phyloP scores from a whole-genome alignment of 805 yeast species.

The Candida railenensis region DNA sequence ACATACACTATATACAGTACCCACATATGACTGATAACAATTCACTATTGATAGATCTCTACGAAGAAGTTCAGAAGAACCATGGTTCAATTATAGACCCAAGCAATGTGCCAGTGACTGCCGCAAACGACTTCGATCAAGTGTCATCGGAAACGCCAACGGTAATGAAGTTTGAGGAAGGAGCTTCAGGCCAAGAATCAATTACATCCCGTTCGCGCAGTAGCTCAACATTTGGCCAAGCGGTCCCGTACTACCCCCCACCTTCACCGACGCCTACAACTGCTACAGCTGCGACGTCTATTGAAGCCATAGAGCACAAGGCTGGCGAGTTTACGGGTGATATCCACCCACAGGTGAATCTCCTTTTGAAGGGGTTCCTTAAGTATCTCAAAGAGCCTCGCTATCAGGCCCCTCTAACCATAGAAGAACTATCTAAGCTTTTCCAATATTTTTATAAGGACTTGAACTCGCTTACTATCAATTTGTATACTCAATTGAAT shows the following conservation, averaged over 20 bases:
- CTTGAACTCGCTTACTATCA: slow-evolving; percentile 30
- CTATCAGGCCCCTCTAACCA: slow-evolving; percentile 39
- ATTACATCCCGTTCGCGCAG: neutral
- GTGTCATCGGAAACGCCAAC: neutral
- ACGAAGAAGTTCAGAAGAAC: slow-evolving; percentile 1
- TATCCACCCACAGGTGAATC: slow-evolving; percentile 26
- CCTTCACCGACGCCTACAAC: neutral
- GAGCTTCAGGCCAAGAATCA: too few species aligned
- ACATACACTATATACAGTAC: neutral
- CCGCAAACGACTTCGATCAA: neutral
- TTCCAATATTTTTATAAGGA: slow-evolving; percentile 39
- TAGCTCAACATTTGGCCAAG: neutral
- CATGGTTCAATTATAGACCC: neutral
- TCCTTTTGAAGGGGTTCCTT: slow-evolving; percentile 26
- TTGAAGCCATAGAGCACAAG: neutral
- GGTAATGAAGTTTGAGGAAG: neutral
- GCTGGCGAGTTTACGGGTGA: neutral
- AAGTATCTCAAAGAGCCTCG: slow-evolving; percentile 43
- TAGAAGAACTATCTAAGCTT: slow-evolving; percentile 31
- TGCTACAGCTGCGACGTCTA: neutral
- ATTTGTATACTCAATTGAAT: slow-evolving; percentile 37
- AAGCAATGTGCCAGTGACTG: neutral
- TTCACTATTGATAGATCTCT: neutral
- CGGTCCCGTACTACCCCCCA: neutral
- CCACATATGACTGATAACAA: neutral